These are phyloP conservation scores for Stevia rebaudiana DNA, from an alignment of 140 eudicot genomes.

Conservation along the genomic window DNA sequence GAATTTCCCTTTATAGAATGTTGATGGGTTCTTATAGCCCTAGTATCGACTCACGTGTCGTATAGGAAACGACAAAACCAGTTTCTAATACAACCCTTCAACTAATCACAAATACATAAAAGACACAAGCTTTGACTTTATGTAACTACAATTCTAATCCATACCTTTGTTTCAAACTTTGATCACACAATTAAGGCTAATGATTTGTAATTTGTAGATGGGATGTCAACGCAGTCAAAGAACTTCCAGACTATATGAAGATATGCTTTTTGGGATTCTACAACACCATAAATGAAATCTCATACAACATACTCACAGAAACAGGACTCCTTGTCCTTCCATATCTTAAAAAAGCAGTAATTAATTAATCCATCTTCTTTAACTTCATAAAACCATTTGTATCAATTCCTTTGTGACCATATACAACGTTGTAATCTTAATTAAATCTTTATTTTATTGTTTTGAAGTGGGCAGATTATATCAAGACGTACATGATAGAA, in stretches of 20 bases:
- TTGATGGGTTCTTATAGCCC: too few relatives aligned
- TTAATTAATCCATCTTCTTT: neutral
- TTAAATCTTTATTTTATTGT: neutral
- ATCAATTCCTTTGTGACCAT: neutral
- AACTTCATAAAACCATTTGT: neutral
- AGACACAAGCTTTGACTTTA: too few relatives aligned
- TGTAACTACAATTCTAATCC: too few relatives aligned
- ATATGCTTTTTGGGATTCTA: constrained; percentile 31
- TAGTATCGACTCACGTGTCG: too few relatives aligned
- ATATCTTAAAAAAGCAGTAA: constrained; percentile 37
- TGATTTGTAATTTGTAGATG: constrained; percentile 24
- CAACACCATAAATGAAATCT: constrained; percentile 34
- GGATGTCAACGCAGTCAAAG: constrained; percentile 32
- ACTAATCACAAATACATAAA: too few relatives aligned
- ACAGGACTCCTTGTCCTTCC: constrained; percentile 26
- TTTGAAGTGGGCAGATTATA: constrained; percentile 35
- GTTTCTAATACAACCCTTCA: too few relatives aligned
- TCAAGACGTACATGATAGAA: constrained; percentile 27
- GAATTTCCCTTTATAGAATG: too few relatives aligned
- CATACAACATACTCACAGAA: constrained; percentile 24
- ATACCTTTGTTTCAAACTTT: too few relatives aligned
- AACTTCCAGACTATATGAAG: constrained; percentile 42
- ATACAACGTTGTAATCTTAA: neutral
- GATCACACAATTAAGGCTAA: too few relatives aligned
- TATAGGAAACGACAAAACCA: too few relatives aligned